Percentiles rank a stretch among this genome's conserved stretches.
These are phyloP conservation scores for Multifurca ochricompacta DNA, from an alignment of 768 basidiomycete genomes.

Conservation along the genomic window DNA sequence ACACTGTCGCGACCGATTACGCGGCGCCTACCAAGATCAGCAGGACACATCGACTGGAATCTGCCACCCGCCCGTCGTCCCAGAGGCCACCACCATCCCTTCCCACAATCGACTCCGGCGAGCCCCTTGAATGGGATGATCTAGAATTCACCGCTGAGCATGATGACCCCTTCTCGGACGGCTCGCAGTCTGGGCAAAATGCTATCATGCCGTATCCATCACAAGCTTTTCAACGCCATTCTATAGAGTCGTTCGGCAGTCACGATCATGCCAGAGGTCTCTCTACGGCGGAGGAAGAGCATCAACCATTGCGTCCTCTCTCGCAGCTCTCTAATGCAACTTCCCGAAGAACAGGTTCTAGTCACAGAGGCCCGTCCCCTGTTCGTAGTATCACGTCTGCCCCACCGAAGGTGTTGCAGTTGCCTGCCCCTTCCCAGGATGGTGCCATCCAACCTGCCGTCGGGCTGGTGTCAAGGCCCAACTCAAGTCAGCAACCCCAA, in stretches of 20 bases:
- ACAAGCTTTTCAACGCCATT: constrained; percentile 5
- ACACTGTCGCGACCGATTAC: constrained; percentile 15
- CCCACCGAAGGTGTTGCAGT: not conserved
- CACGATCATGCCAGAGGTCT: not conserved
- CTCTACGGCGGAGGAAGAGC: not conserved
- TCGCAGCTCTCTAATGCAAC: constrained; percentile 8
- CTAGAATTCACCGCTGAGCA: constrained; percentile 8
- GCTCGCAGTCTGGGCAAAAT: constrained; percentile 6
- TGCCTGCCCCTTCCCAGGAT: constrained; percentile 8
- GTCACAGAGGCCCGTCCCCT: not conserved
- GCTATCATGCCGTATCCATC: constrained; percentile 1
- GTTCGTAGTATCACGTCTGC: not conserved
- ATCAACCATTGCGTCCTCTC: not conserved
- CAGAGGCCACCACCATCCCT: constrained; percentile 13
- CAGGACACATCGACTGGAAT: not conserved
- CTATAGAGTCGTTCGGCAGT: constrained; percentile 4
- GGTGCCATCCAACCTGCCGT: not conserved
- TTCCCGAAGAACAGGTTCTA: not conserved
- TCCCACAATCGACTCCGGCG: constrained; percentile 30
- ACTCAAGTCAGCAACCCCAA: not conserved
- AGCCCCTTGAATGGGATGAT: constrained; percentile 25
- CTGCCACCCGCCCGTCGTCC: not conserved
- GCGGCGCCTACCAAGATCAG: constrained; percentile 6
- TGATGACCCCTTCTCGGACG: constrained; percentile 28
- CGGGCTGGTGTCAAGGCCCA: constrained; percentile 6